These are phyloP conservation scores for Thelonectria rubi DNA, from an alignment of 2,329 filamentous ascomycete species.

Conservation along the genomic window DNA sequence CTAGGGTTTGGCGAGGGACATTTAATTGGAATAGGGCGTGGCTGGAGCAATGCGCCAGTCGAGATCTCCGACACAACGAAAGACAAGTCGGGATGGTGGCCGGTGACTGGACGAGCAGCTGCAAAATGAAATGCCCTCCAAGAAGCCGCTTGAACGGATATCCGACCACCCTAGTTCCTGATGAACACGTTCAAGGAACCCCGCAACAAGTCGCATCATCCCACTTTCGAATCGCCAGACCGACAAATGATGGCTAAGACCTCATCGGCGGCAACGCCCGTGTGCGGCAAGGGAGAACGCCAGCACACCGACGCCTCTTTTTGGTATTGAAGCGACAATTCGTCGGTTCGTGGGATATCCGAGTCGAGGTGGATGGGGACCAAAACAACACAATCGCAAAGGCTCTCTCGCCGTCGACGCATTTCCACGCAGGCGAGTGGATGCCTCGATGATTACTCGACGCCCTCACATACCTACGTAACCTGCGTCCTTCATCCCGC, in stretches of 20 bases:
- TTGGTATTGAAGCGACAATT: too few species aligned
- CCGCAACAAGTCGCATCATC: constrained; percentile 41
- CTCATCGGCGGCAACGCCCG: constrained; percentile 32
- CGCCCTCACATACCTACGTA: too few species aligned
- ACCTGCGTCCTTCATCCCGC: too few species aligned
- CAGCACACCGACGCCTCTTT: neutral
- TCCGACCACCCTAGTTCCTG: constrained; percentile 3
- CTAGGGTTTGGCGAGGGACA: neutral
- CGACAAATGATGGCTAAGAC: constrained; percentile 16
- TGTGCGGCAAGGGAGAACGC: constrained; percentile 10
- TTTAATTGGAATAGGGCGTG: neutral
- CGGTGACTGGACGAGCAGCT: neutral
- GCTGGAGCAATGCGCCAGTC: neutral
- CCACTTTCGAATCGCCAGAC: constrained; percentile 40
- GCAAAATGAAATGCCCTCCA: neutral
- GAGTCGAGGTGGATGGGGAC: neutral
- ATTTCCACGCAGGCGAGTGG: constrained; percentile 19
- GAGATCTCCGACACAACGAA: neutral
- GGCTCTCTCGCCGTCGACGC: constrained; percentile 5
- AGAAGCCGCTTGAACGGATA: constrained; percentile 3
- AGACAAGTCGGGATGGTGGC: constrained; percentile 10
- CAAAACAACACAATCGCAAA: neutral
- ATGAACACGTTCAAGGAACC: constrained; percentile 25
- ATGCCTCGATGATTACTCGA: neutral
- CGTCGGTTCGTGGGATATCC: too few species aligned